Percentiles rank a stretch among this genome's conserved stretches.
These are phyloP conservation scores for Zoysia japonica DNA, from an alignment of 176 grass and related monocot genomes.

Conservation along the genomic window DNA sequence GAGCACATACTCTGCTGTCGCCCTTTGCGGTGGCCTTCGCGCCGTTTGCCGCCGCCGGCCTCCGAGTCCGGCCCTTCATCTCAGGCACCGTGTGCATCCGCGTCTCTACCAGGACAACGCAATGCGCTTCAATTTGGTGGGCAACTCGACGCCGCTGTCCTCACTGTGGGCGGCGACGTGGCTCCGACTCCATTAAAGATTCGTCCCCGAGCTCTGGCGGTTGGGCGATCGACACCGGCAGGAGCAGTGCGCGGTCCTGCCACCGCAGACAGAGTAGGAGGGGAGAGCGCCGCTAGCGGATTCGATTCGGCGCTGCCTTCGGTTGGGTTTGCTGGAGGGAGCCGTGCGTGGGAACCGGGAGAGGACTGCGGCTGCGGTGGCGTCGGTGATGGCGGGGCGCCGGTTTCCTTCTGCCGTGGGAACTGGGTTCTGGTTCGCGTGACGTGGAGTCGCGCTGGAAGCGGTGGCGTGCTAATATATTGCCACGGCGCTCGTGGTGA, in stretches of 20 bases:
- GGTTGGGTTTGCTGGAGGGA: conserved; percentile 9
- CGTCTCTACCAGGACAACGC: not conserved
- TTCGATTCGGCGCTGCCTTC: conserved; percentile 8
- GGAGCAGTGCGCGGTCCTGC: not conserved
- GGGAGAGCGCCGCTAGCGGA: conserved; percentile 1
- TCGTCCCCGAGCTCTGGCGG: conserved; percentile 21
- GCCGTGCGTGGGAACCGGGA: conserved; percentile 15
- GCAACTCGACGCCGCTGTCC: not conserved
- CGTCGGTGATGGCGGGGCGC: conserved; percentile 35
- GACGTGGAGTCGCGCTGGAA: not conserved
- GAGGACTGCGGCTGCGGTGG: conserved; percentile 36
- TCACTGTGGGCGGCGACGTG: conserved; percentile 9
- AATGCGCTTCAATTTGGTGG: not conserved
- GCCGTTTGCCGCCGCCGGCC: conserved; percentile 1
- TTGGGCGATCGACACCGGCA: not conserved
- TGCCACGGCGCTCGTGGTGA: not conserved
- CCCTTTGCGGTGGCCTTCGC: conserved; percentile 41
- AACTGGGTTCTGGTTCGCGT: conserved; percentile 16
- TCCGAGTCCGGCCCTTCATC: conserved; percentile 44
- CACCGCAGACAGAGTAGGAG: conserved; percentile 22
- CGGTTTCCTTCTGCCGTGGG: conserved; percentile 21
- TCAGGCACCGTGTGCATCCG: conserved; percentile 31
- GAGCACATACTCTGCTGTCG: conserved; percentile 67
- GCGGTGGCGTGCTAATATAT: conserved; percentile 15
- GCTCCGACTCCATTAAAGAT: conserved; percentile 21